Evolutionary conservation across 805 yeast species (phyloP), one percentile per base, ranked within the genome.

Genomic region (Schizosaccharomyces japonicus): DNA sequence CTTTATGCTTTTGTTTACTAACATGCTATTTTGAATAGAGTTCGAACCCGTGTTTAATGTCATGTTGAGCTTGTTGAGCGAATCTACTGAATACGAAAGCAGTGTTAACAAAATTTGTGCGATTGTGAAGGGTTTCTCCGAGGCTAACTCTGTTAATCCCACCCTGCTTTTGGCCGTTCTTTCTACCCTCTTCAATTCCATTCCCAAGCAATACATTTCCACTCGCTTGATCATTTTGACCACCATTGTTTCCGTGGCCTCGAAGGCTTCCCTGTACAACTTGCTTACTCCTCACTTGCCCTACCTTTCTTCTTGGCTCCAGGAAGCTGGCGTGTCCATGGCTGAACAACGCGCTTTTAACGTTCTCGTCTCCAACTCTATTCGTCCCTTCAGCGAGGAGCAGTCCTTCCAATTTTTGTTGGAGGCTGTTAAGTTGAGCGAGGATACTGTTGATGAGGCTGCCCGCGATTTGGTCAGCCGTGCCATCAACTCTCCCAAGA

Each of bases 391-490:
- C 5, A 28, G 25, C 27, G 33, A 42, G n/a, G 46, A 42, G 46
- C 33, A 42, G 17, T 27, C 46, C 15, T 42, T 42, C 17, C 23
- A 19, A 23, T 42, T 28, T 28, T 28, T 42, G 7, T 42, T 42
- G 8, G 46, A 42, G 23, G 46, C 33, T 7, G 31, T 28, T 6
- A 42, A 42, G 4, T 21, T 42, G 31, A 30, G n/a, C 29, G 15
- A n/a, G n/a, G 15, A 19, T 11, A 27, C 8, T 13, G 30, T 23
- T 13, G 46, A 29, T 13, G 33, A 42, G 30, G 46, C 46, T 11
- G 46, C 25, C n/a, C 46, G 46, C 19, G 46, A 42, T 23, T 42
- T 42, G 19, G 33, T 28, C n/a, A 28, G 25, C 3, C 46, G 23
- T 21, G 33, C 46, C 1, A 28, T 29, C 5, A 42, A 42, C 33